Percentiles rank a stretch among this genome's conserved stretches.
These are phyloP conservation scores for Alternaria viburni DNA, from an alignment of 2,329 filamentous ascomycete genomes.

Conservation along the genomic window DNA sequence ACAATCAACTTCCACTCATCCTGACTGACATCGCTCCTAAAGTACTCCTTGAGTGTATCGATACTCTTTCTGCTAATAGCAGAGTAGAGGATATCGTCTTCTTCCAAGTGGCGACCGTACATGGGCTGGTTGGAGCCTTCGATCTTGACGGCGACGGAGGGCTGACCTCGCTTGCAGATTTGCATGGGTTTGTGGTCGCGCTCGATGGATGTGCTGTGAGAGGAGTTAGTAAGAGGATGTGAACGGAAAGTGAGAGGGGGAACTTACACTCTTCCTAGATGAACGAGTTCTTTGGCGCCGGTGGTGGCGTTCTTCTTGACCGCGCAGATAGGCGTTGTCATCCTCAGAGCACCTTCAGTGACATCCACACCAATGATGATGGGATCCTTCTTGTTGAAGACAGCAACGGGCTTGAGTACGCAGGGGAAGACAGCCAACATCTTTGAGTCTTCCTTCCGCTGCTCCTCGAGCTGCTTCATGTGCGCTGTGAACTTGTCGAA, in stretches of 20 bases:
- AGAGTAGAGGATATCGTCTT: conserved; percentile 86
- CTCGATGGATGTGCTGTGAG: conserved; percentile 84
- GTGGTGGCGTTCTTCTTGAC: conserved; percentile 83
- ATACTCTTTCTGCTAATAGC: conserved; percentile 87
- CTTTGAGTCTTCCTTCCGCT: conserved; percentile 96
- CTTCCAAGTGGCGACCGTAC: conserved; percentile 94
- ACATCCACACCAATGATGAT: conserved; percentile 97
- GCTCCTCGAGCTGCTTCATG: conserved; percentile 83
- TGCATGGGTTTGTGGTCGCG: conserved; percentile 95
- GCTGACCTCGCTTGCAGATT: conserved; percentile 93
- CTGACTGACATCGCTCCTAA: conserved; percentile 82
- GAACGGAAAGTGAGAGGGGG: no score
- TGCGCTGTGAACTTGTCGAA: conserved; percentile 97
- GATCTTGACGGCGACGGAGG: conserved; percentile 97
- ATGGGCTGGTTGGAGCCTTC: conserved; percentile 91
- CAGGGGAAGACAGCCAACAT: conserved; percentile 97
- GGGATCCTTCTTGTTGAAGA: conserved; percentile 98
- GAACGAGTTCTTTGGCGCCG: conserved; percentile 81
- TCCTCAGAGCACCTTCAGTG: conserved; percentile 81
- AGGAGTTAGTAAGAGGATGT: no score
- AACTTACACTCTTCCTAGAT: conserved; percentile 87
- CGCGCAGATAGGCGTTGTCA: conserved; percentile 88
- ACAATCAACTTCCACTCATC: conserved; percentile 96
- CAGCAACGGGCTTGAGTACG: conserved; percentile 83
- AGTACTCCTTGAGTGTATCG: conserved; percentile 95